phyloP scores from a whole-genome alignment of 2,329 filamentous ascomycete species.

The Epichloe sp. region DNA sequence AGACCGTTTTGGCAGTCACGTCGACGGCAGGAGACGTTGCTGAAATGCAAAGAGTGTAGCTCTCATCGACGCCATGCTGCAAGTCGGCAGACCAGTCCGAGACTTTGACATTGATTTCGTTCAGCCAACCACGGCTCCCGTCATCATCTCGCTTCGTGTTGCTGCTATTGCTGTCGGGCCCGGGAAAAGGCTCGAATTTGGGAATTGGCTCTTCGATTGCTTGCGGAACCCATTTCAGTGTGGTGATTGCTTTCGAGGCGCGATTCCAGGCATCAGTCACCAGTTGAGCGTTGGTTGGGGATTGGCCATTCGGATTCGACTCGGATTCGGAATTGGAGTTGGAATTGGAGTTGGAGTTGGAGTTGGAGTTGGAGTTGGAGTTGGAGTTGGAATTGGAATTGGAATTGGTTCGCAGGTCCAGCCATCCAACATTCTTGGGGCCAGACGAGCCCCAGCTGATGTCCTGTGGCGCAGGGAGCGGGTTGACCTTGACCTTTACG shows the following conservation, averaged over 20 bases:
- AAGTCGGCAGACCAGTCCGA: conserved; percentile 31
- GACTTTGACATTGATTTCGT: conserved; percentile 31
- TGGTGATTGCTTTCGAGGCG: conserved; percentile 31
- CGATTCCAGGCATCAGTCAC: conserved; percentile 35
- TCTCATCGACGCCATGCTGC: conserved; percentile 43
- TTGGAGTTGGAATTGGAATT: conserved; percentile 1
- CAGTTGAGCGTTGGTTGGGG: conserved; percentile 12
- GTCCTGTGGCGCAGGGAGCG: conserved; percentile 14
- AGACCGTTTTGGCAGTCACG: conserved; percentile 36
- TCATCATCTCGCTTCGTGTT: conserved; percentile 16
- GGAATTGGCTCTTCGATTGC: conserved; percentile 38
- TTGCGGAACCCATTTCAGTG: conserved; percentile 39
- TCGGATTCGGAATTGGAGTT: conserved; percentile 2
- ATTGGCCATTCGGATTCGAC: neutral
- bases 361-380: neutral
- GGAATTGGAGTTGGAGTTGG: conserved; percentile 2
- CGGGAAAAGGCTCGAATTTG: conserved; percentile 37
- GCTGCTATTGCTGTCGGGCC: conserved; percentile 13
- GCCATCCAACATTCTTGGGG: conserved; percentile 8
- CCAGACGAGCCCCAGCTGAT: conserved; percentile 14
- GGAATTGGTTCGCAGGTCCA: conserved; percentile 9
- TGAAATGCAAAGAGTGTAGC: conserved; percentile 35
- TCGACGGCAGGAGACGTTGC: conserved; percentile 25
- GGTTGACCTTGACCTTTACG: conserved; percentile 13
- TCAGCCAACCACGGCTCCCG: conserved; percentile 18